phyloP scores from a whole-genome alignment of 768 basidiomycete genomes.

The Tylopilus cervinicoccineus region DNA sequence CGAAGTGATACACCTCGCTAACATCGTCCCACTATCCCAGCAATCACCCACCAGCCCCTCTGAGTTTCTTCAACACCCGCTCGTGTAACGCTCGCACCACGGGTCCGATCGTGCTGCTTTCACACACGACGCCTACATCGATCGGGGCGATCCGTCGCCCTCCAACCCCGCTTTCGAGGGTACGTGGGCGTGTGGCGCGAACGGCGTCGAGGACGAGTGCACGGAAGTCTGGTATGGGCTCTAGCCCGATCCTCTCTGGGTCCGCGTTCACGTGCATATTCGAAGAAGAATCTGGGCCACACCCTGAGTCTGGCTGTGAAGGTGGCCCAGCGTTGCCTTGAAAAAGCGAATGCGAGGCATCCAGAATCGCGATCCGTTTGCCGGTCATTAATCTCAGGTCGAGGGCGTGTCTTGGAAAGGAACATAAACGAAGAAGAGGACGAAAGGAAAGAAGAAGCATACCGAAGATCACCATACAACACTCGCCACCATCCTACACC shows the following conservation, averaged over 20 bases:
- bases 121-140: conserved; percentile 63
- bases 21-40: not conserved
- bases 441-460: conserved; percentile 10
- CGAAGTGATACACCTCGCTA: not conserved
- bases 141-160: conserved; percentile 47
- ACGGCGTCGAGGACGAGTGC: conserved; percentile 49
- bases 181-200: conserved; percentile 26
- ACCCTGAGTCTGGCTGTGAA: not conserved
- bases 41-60: conserved; percentile 14
- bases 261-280: not conserved
- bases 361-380: conserved; percentile 66
- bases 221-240: conserved; percentile 58
- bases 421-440: not conserved
- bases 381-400: conserved; percentile 74
- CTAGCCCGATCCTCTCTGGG: conserved; percentile 36
- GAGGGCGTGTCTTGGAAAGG: conserved; percentile 58
- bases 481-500: conserved; percentile 80
- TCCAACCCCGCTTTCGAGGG: conserved; percentile 9
- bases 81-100: conserved; percentile 49
- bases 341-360: conserved; percentile 64
- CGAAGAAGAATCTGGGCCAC: not conserved
- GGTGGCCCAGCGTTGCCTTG: not conserved
- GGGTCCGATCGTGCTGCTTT: conserved; percentile 41
- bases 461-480: conserved; percentile 67
- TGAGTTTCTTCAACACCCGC: conserved; percentile 36